phyloP scores from a whole-genome alignment of 225 moss, liverwort and hornwort genomes.

The Pseudoscleropodium purum region DNA sequence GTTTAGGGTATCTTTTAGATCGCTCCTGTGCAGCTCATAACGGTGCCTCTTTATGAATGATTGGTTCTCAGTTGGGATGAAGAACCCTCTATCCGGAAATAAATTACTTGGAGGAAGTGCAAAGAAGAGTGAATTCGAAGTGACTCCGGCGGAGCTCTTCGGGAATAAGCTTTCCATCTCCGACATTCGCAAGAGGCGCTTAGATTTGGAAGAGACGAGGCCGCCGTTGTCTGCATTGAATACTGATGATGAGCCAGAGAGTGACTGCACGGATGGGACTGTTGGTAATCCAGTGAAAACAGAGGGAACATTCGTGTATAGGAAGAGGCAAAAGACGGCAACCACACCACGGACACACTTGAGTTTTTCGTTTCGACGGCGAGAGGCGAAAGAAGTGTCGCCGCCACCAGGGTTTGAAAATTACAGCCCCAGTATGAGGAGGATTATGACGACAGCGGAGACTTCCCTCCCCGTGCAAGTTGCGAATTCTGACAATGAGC shows the following conservation, averaged over 20 bases:
- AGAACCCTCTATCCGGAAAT: constrained; percentile 2
- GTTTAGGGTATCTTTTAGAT: background rate
- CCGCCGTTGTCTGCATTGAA: constrained; percentile 5
- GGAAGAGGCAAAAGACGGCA: constrained; percentile 20
- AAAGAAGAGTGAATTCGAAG: background rate
- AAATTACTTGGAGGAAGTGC: constrained; percentile 16
- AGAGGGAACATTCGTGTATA: constrained; percentile 8
- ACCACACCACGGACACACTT: constrained; percentile 3
- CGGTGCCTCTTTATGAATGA: background rate
- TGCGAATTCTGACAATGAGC: background rate
- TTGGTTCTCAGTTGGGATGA: constrained; percentile 1
- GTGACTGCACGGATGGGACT: background rate
- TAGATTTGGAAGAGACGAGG: constrained; percentile 9
- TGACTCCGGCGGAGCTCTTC: background rate
- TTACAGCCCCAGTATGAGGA: background rate
- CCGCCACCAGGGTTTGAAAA: constrained; percentile 9
- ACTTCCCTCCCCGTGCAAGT: background rate
- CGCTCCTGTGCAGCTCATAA: background rate
- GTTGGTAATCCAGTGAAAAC: background rate
- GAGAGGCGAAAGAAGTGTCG: background rate
- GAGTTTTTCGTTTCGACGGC: background rate
- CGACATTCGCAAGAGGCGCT: constrained; percentile 17
- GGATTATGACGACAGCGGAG: background rate
- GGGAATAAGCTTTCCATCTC: constrained; percentile 6
- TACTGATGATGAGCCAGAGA: background rate